Evolutionary conservation across 2,329 filamentous ascomycete genomes (phyloP).

Genomic region (Elsinoe ampelina): DNA sequence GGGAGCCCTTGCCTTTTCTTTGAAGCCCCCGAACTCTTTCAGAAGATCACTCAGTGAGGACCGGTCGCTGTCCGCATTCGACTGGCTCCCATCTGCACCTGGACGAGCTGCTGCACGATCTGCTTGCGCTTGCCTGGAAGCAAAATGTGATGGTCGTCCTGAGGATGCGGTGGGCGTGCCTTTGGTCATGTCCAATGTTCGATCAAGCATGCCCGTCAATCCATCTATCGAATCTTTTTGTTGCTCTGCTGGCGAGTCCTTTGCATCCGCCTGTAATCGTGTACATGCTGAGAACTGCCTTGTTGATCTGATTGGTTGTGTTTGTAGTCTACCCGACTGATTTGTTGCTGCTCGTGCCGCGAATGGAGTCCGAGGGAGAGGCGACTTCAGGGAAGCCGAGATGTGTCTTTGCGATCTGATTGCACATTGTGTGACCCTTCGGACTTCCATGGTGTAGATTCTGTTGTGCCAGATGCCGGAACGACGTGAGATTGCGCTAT

Average conservation of each 20-base stretch:
- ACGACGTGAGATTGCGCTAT: background rate
- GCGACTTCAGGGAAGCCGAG: background rate
- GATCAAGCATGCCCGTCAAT: slow-evolving; percentile 23
- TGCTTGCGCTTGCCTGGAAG: slow-evolving; percentile 21
- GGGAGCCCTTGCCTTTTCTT: background rate
- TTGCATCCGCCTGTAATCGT: background rate
- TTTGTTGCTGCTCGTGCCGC: background rate
- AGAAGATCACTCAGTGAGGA: background rate
- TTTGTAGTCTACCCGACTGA: background rate
- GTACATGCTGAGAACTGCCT: background rate
- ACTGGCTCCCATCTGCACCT: background rate
- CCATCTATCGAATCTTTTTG: slow-evolving; percentile 15
- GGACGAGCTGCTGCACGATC: background rate
- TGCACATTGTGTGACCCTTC: background rate
- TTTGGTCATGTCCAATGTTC: slow-evolving; percentile 23
- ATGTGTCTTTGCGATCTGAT: background rate
- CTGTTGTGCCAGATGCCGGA: background rate
- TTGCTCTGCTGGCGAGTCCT: background rate
- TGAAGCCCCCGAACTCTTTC: background rate
- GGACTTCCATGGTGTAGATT: background rate
- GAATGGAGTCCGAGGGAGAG: background rate
- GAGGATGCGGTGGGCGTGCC: slow-evolving; percentile 20
- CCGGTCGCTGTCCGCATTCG: background rate
- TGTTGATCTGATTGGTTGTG: background rate
- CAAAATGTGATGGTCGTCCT: slow-evolving; percentile 23